Base-by-base conservation (phyloP, 2,329 filamentous ascomycete genomes). In the Fusarium albidum region DNA sequence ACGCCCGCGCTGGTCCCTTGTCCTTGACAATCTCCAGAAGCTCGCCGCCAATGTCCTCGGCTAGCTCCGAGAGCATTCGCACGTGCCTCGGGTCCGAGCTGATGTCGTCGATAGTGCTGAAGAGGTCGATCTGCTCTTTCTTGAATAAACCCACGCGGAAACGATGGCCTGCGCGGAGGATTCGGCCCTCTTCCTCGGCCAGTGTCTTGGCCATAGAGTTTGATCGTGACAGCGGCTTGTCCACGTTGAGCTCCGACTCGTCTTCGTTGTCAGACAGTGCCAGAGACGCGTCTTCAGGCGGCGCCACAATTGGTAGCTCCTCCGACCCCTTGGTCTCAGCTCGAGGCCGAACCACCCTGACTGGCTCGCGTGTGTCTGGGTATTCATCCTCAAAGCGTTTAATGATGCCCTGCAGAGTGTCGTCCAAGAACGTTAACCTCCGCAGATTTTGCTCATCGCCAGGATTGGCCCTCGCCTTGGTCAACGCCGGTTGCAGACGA, bases 371-470 rank as follows among this genome's bases (percentile, higher is more conserved):
- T 1, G 91, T 96, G 69, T 98, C 94, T 0, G 95, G 95, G 67
- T 92, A 98, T 73, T 98, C 94, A 70, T 96, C 90, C 72, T 98
- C 95, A 70, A 98, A 99, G 25, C 95, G 89, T 70, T 91, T 88
- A 68, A 98, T 98, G 76, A 98, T 97, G 62, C 89, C 88, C 67
- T 92, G 83, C 9, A 99, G 81, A 0, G 95, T 98, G 55, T 89
- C 81, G 67, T 97, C 92, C 26, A 99, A 83, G 82, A 96, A 96
- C 35, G 89, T 79, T 15, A 98, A 83, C 86, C 81, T 83, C 86
- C 93, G 84, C 70, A 96, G 91, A 61, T 88, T 90, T 62, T 86
- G 80, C 64, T 93, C 89, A 69, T 95, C 89, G 14, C 81, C 85
- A 32, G 84, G 79, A 59, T 83, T 82, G 38, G 87, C 83, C 75